Evolutionary conservation across 83 land plant genomes (phyloP).

Genomic region (Picea abies): DNA sequence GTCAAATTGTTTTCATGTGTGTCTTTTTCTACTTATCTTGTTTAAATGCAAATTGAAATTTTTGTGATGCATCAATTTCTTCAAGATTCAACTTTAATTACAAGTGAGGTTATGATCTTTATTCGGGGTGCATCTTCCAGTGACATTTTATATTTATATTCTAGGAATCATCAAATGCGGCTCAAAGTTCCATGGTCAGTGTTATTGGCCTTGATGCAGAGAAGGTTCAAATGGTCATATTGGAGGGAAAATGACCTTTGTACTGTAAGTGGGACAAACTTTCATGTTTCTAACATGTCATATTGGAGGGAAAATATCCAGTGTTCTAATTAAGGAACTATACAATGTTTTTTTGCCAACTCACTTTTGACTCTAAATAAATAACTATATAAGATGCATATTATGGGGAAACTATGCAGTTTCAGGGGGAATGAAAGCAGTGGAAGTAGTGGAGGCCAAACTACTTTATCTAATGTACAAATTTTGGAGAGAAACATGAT

Average conservation of each 20-base stretch:
- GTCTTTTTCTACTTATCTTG: no score
- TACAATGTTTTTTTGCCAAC: not conserved
- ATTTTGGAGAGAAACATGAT: no score
- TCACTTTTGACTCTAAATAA: not conserved
- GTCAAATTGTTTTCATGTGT: no score
- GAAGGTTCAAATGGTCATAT: conserved; percentile 90
- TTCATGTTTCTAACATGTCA: not conserved
- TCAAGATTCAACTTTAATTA: no score
- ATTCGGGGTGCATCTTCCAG: not conserved
- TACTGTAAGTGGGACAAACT: conserved; percentile 34
- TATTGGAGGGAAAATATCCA: not conserved
- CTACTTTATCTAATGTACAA: no score
- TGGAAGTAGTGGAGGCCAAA: conserved; percentile 50
- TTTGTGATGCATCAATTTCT: no score
- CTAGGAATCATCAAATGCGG: conserved; percentile 93
- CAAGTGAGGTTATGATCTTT: not conserved
- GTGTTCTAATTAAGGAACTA: not conserved
- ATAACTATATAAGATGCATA: not conserved
- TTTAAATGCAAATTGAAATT: no score
- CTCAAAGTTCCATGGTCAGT: conserved; percentile 90
- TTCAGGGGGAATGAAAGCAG: conserved; percentile 92
- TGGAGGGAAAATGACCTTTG: conserved; percentile 57
- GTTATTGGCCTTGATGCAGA: conserved; percentile 90
- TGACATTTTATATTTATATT: not conserved
- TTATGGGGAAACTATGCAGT: conserved; percentile 95